A percentile compares a stretch with the other conserved stretches of the same genome.
These are phyloP conservation scores for Penstemon davidsonii DNA, from an alignment of 257 asterid genomes.

Conservation along the genomic window DNA sequence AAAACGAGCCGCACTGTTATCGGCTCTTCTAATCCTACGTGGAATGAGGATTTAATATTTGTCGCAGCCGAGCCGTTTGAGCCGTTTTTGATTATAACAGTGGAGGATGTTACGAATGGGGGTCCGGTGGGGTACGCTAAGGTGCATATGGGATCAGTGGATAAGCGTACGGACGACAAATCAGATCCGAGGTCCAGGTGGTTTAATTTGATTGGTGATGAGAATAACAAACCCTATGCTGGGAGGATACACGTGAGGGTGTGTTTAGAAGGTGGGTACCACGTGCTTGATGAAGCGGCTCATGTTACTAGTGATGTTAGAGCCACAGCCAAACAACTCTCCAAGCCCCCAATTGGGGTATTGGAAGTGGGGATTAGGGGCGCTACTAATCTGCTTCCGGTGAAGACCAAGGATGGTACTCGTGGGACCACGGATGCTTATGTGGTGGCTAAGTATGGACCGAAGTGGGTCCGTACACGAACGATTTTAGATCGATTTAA, in stretches of 20 bases:
- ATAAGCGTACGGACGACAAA: conserved; percentile 72
- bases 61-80: conserved; percentile 98
- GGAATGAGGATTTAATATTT: conserved; percentile 87
- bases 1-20: conserved; percentile 72
- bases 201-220: conserved; percentile 64
- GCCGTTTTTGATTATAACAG: conserved; percentile 69
- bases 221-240: conserved; percentile 49
- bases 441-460: conserved; percentile 88
- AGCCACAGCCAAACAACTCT: conserved; percentile 72
- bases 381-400: conserved; percentile 73
- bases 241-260: conserved; percentile 83
- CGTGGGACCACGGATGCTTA: conserved; percentile 86
- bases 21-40: conserved; percentile 63
- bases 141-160: conserved; percentile 71
- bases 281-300: conserved; percentile 94
- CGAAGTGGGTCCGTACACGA: conserved; percentile 86
- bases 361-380: conserved; percentile 88
- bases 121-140: conserved; percentile 57
- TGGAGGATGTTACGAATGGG: conserved; percentile 67
- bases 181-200: conserved; percentile 81
- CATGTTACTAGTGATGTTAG: conserved; percentile 88
- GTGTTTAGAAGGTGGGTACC: conserved; percentile 90
- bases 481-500: conserved; percentile 81
- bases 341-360: conserved; percentile 74
- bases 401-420: conserved; percentile 76